Percentiles rank a stretch among this genome's conserved stretches.
phyloP scores from a whole-genome alignment of 176 grass and related monocot species.

The Cocos nucifera region DNA sequence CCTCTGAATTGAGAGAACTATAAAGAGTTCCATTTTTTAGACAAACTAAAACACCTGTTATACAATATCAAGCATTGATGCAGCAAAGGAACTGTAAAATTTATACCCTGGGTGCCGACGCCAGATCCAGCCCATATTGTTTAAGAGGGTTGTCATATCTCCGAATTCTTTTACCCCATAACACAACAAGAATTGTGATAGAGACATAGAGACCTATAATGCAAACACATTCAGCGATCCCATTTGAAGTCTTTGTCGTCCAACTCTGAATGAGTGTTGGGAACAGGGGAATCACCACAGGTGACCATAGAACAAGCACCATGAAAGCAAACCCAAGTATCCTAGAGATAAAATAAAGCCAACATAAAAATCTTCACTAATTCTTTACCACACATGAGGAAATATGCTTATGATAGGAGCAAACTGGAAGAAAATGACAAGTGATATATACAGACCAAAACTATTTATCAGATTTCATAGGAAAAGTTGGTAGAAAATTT shows the following conservation, averaged over 20 bases:
- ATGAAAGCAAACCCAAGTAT: constrained; percentile 72
- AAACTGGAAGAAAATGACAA: too few relatives aligned
- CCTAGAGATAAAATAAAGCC: constrained; percentile 23
- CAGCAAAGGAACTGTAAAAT: constrained; percentile 13
- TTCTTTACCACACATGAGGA: too few relatives aligned
- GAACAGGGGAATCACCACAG: constrained; percentile 78
- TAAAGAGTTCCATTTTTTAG: too few relatives aligned
- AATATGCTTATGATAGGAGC: too few relatives aligned
- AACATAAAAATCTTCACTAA: too few relatives aligned
- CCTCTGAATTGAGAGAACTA: too few relatives aligned
- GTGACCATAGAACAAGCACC: constrained; percentile 86
- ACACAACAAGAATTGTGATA: constrained; percentile 66
- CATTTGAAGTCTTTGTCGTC: constrained; percentile 51
- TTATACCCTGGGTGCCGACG: constrained; percentile 52
- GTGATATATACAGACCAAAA: too few relatives aligned
- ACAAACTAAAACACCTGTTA: too few relatives aligned
- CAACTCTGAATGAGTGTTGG: constrained; percentile 84
- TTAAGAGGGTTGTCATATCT: constrained; percentile 69
- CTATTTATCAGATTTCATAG: too few relatives aligned
- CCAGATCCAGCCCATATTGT: constrained; percentile 76
- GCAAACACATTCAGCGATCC: constrained; percentile 67
- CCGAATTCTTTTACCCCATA: constrained; percentile 94
- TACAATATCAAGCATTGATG: too few relatives aligned
- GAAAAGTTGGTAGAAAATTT: too few relatives aligned
- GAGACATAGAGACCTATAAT: constrained; percentile 61